Base-by-base conservation (phyloP, 495 filamentous ascomycete genomes). In the Tuber aestivum region DNA sequence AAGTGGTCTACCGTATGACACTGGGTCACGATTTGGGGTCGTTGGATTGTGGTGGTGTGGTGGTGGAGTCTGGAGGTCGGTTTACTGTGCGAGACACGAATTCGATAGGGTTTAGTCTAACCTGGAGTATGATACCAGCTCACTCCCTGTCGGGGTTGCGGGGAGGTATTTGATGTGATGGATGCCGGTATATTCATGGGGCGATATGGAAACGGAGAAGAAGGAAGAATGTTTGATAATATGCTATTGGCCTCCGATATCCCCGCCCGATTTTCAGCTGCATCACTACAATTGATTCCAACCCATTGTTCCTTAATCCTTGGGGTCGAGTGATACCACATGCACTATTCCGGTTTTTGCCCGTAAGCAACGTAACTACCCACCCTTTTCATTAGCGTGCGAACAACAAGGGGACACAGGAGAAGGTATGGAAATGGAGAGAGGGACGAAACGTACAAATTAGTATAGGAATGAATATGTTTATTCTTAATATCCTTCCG, bases 401-500 rank as follows among this genome's bases (percentile, higher is more conserved):
- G 27, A 65, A 18, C 14, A 65, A 32, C 3, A 20, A 35, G 10
- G 50, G 3, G 27, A 35, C 23, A 16, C n/a, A 7, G 14, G 32
- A 7, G 27, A 4, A 1, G 14, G 12, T 27, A 16, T 18, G 56
- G 27, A 35, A 35, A 35, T 3, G 5, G 5, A 65, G 14, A 18
- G 14, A 18, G 56, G 27, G 20, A 56, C 27, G 78, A 76, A 80
- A 77, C 73, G 37, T 76, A 79, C 78, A 75, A 21, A 68, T 75
- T 75, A 70, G 68, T 42, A 61, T 79, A 79, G 9, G 81, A 77
- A 75, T 84, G 83, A 40, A 84, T 77, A 20, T 70, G 68, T 45
- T 74, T 80, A 75, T 83, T 77, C 38, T 78, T 79, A 68, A 84
- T 61, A 72, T 83, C 83, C 40, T 78, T 83, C 50, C 73, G 81